Percentiles rank a stretch among this genome's conserved stretches.
Conservation (phyloP, 192 early-diverging fungal genomes). For the Oehlia diaphana region DNA sequence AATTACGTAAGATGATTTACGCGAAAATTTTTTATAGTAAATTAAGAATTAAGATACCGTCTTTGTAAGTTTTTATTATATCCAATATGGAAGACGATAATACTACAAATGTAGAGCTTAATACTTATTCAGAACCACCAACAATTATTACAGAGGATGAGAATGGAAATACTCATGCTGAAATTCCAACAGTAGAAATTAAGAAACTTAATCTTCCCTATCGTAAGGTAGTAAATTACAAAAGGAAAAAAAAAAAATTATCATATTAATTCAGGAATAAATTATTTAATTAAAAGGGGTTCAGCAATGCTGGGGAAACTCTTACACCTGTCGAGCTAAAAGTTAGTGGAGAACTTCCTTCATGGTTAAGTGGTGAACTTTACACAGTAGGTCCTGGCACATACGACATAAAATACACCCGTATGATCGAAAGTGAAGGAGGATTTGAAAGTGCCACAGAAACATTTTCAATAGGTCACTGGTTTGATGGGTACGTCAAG, state of each 20-base stretch:
- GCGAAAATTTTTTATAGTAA: too few species aligned
- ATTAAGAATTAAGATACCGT: too few species aligned
- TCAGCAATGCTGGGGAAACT: conserved; percentile 16
- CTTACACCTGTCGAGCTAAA: conserved; percentile 41
- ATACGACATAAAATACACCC: conserved; percentile 65
- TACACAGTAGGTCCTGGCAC: conserved; percentile 68
- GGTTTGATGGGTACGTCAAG: conserved; percentile 63
- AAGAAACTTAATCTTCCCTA: not conserved
- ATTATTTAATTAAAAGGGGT: conserved; percentile 6
- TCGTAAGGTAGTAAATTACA: not conserved
- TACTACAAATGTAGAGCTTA: too few species aligned
- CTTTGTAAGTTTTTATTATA: too few species aligned
- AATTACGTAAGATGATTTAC: too few species aligned
- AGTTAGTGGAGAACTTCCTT: conserved; percentile 60
- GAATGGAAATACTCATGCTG: not conserved
- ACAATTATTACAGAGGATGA: not conserved
- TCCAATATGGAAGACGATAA: too few species aligned
- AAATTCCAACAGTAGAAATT: not conserved
- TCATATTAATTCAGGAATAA: not conserved
- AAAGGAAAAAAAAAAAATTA: not conserved
- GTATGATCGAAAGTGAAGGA: conserved; percentile 51
- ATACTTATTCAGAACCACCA: not conserved
- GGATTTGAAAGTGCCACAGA: conserved; percentile 67
- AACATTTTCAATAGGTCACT: conserved; percentile 65
- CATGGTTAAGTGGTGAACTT: conserved; percentile 65